These are phyloP conservation scores for Elongisporangium prolatum DNA, from an alignment of 352 stramenopile genomes.

Conservation along the genomic window DNA sequence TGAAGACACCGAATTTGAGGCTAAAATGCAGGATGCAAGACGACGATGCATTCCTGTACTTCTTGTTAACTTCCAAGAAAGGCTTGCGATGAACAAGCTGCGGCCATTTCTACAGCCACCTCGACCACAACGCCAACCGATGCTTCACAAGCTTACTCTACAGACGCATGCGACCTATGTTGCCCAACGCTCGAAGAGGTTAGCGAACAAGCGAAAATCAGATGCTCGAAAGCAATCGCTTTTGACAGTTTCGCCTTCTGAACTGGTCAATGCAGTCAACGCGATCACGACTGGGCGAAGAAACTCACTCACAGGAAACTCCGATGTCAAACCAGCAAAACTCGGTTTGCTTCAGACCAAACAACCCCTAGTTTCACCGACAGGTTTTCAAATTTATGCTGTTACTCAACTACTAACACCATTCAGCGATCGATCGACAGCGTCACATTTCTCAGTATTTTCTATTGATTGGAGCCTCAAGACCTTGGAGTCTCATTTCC, in stretches of 20 bases:
- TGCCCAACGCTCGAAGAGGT: neutral
- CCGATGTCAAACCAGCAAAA: neutral
- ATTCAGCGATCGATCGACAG: conserved; percentile 10
- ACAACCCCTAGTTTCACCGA: neutral
- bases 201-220: neutral
- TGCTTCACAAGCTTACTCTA: neutral
- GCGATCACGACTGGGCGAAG: neutral
- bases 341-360: neutral
- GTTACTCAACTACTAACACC: conserved; percentile 18
- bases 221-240: neutral
- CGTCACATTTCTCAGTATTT: conserved; percentile 23
- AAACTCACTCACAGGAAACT: neutral
- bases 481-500: conserved; percentile 18
- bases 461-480: neutral
- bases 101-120: conserved; percentile 13
- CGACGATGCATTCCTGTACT: conserved; percentile 20
- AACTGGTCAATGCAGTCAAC: neutral
- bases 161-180: neutral
- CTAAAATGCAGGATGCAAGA: conserved; percentile 26
- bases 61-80: conserved; percentile 29
- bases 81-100: conserved; percentile 3
- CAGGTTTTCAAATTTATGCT: conserved; percentile 45
- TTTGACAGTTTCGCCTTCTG: neutral
- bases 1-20: conserved; percentile 17
- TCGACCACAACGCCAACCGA: neutral